A percentile compares a stretch with the other conserved stretches of the same genome.
Evolutionary conservation across 805 yeast genomes (phyloP).

Genomic region (Metschnikowia lunata): DNA sequence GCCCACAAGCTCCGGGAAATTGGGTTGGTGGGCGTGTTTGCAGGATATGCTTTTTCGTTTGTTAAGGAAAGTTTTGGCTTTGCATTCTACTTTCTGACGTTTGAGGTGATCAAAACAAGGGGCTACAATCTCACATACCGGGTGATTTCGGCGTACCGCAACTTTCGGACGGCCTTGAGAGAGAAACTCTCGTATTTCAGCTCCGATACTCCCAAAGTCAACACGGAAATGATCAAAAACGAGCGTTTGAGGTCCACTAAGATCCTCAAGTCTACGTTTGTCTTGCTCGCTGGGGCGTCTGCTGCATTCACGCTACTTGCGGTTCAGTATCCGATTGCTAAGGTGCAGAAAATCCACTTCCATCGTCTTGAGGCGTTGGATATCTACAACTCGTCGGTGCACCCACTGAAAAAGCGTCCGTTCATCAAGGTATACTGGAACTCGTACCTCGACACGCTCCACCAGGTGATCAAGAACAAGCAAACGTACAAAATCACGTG

Average conservation of each 20-base stretch:
- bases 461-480: constrained; percentile 53
- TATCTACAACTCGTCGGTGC: constrained; percentile 41
- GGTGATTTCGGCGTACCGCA: constrained; percentile 41
- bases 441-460: constrained; percentile 72
- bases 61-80: constrained; percentile 79
- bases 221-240: constrained; percentile 17
- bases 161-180: constrained; percentile 30
- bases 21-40: constrained; percentile 82
- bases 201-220: constrained; percentile 11
- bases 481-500: constrained; percentile 52
- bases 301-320: constrained; percentile 76
- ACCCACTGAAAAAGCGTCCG: constrained; percentile 21
- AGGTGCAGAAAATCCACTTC: constrained; percentile 74
- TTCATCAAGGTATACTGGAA: constrained; percentile 56
- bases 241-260: constrained; percentile 40
- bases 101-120: constrained; percentile 73
- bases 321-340: constrained; percentile 78
- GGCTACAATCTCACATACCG: constrained; percentile 48
- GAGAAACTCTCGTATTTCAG: constrained; percentile 18
- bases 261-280: constrained; percentile 61
- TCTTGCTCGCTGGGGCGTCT: constrained; percentile 79
- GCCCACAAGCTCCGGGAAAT: constrained; percentile 61
- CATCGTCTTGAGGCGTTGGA: constrained; percentile 79
- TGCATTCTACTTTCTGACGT: constrained; percentile 77
- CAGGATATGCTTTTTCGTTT: constrained; percentile 77